phyloP scores from a whole-genome alignment of 2,329 filamentous ascomycete genomes.

The Penicillium psychrosexuale region DNA sequence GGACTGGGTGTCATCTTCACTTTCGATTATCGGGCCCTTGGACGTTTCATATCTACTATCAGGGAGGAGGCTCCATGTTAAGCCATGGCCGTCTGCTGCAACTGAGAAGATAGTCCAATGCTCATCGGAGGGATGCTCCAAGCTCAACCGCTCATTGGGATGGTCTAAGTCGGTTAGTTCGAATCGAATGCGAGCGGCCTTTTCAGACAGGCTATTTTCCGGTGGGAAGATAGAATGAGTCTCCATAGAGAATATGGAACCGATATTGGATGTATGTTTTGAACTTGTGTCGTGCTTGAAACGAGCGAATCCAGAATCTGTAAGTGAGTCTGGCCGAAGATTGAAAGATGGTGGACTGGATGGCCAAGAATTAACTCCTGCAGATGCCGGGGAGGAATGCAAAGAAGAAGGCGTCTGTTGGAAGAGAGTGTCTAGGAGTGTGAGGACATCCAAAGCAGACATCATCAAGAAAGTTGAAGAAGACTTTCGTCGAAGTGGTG shows the following conservation, averaged over 20 bases:
- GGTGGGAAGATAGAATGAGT: slow-evolving; percentile 26
- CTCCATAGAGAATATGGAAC: slow-evolving; percentile 33
- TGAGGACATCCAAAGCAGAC: slow-evolving; percentile 73
- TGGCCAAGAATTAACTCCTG: slow-evolving; percentile 25
- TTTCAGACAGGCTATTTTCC: slow-evolving; percentile 29
- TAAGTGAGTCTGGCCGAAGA: slow-evolving; percentile 21
- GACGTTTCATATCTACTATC: slow-evolving; percentile 53
- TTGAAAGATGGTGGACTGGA: slow-evolving; percentile 17
- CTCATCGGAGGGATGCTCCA: slow-evolving; percentile 75
- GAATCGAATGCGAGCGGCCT: slow-evolving; percentile 42
- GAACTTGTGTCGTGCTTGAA: slow-evolving; percentile 27
- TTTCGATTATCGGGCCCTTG: slow-evolving; percentile 60
- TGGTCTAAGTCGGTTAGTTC: slow-evolving; percentile 41
- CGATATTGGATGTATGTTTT: slow-evolving; percentile 24
- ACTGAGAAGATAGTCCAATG: slow-evolving; percentile 80
- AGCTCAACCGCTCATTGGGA: slow-evolving; percentile 50
- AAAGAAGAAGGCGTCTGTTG: slow-evolving; percentile 46
- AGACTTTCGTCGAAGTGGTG: slow-evolving; percentile 38
- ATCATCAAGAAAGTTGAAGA: slow-evolving; percentile 68
- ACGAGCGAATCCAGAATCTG: slow-evolving; percentile 35
- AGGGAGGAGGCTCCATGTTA: slow-evolving; percentile 63
- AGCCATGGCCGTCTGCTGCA: slow-evolving; percentile 65
- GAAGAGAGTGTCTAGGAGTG: slow-evolving; percentile 78
- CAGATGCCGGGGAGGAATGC: slow-evolving; percentile 28
- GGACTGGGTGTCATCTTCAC: slow-evolving; percentile 40